These are phyloP conservation scores for Fusarium pilosicola DNA, from an alignment of 2,329 filamentous ascomycete genomes.

Conservation along the genomic window DNA sequence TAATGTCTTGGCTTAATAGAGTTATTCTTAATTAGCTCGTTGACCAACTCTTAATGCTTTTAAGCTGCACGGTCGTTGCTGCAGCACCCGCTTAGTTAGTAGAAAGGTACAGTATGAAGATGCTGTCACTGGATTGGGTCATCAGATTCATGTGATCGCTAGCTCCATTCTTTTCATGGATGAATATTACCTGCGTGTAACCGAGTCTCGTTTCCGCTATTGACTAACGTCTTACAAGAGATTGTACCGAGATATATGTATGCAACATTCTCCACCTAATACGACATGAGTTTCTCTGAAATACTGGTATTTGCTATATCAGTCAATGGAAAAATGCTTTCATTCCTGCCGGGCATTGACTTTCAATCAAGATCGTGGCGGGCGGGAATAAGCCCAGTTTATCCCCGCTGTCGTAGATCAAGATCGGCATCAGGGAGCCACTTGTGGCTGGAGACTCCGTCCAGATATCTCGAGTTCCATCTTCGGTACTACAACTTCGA, in stretches of 20 bases:
- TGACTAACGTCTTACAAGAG: not conserved
- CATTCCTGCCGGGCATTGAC: slow-evolving; percentile 26
- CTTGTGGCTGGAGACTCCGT: slow-evolving; percentile 26
- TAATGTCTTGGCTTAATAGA: not conserved
- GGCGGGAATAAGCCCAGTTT: slow-evolving; percentile 16
- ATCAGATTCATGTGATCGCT: slow-evolving; percentile 22
- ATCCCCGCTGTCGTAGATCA: slow-evolving; percentile 26
- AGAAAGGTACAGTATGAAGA: not conserved
- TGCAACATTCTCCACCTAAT: not conserved
- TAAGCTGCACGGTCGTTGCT: slow-evolving; percentile 21
- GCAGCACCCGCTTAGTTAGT: slow-evolving; percentile 12
- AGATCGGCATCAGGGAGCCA: slow-evolving; percentile 26
- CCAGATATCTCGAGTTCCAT: not conserved
- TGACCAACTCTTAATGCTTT: not conserved
- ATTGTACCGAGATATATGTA: not conserved
- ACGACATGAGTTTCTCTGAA: not conserved
- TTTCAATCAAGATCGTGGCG: slow-evolving; percentile 23
- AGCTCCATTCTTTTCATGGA: not conserved
- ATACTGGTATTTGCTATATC: not conserved
- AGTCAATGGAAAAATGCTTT: not conserved
- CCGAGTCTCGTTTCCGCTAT: slow-evolving; percentile 7
- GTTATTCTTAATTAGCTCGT: slow-evolving; percentile 2
- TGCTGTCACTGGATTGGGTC: slow-evolving; percentile 18
- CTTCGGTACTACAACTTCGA: not conserved
- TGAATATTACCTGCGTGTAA: slow-evolving; percentile 13